phyloP scores from a whole-genome alignment of 2,329 filamentous ascomycete species.

The Fusarium verticillioides region DNA sequence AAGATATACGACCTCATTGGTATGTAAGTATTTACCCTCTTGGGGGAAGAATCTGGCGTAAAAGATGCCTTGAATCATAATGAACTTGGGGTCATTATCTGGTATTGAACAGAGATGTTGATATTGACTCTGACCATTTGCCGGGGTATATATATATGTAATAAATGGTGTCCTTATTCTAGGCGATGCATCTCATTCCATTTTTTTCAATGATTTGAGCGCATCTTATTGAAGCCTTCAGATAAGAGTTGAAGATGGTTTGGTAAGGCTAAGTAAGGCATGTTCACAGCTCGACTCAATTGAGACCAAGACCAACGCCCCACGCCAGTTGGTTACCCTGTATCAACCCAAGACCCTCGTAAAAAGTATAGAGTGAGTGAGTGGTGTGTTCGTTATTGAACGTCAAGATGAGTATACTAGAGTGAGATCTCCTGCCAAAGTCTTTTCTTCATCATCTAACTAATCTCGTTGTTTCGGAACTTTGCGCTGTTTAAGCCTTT shows the following conservation, averaged over 20 bases:
- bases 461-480: neutral
- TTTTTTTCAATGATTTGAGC: neutral
- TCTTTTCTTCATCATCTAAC: neutral
- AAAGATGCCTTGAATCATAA: conserved; percentile 77
- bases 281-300: neutral
- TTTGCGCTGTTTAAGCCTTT: neutral
- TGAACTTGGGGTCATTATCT: conserved; percentile 27
- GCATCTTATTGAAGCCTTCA: neutral
- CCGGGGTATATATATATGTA: neutral
- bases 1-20: neutral
- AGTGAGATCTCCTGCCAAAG: neutral
- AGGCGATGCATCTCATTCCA: neutral
- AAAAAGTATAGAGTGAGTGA: neutral
- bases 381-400: neutral
- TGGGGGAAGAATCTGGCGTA: conserved; percentile 76
- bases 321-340: conserved; percentile 21
- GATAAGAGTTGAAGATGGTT: neutral
- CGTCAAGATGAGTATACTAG: neutral
- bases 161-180: neutral
- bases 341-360: neutral
- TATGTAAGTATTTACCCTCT: conserved; percentile 59
- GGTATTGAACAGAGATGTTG: conserved; percentile 10
- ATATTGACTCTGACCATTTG: neutral
- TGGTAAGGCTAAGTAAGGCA: neutral
- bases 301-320: neutral